These are phyloP conservation scores for Dalbergia cochinchinensis DNA, from an alignment of 306 rosid genomes.

Conservation along the genomic window DNA sequence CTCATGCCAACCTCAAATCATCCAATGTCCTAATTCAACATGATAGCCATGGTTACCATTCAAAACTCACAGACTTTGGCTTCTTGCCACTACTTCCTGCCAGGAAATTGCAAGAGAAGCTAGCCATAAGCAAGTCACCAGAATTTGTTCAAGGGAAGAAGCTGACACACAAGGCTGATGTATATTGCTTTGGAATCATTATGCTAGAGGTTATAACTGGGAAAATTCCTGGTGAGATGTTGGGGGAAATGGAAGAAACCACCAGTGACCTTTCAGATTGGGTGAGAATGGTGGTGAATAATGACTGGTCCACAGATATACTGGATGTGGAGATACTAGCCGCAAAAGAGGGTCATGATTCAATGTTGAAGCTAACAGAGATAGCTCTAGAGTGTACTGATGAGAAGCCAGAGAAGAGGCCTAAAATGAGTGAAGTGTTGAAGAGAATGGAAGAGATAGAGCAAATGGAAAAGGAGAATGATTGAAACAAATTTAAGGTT, in stretches of 20 bases:
- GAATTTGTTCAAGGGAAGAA: slow-evolving; percentile 67
- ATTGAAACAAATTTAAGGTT: slow-evolving; percentile 7
- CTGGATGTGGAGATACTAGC: slow-evolving; percentile 66
- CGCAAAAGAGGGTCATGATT: slow-evolving; percentile 68
- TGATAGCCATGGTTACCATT: slow-evolving; percentile 47
- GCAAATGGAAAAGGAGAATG: slow-evolving; percentile 45
- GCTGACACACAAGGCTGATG: slow-evolving; percentile 68
- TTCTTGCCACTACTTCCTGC: slow-evolving; percentile 55
- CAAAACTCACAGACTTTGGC: slow-evolving; percentile 71
- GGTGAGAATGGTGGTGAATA: slow-evolving; percentile 73
- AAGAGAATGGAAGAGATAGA: slow-evolving; percentile 65
- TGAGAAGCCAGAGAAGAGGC: slow-evolving; percentile 60
- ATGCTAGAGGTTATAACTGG: slow-evolving; percentile 79
- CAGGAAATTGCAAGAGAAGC: slow-evolving; percentile 43
- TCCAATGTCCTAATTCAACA: slow-evolving; percentile 61
- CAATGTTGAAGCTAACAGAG: slow-evolving; percentile 71
- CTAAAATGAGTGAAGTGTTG: slow-evolving; percentile 66
- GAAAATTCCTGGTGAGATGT: slow-evolving; percentile 65
- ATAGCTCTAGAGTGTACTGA: slow-evolving; percentile 76
- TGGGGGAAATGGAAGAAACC: slow-evolving; percentile 51
- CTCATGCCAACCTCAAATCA: slow-evolving; percentile 77
- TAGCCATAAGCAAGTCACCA: slow-evolving; percentile 64
- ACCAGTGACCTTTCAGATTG: slow-evolving; percentile 71
- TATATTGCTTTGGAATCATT: slow-evolving; percentile 74
- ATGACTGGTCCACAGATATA: slow-evolving; percentile 82